Evolutionary conservation across 2,329 filamentous ascomycete genomes (phyloP).

Genomic region (Chaetothyriales sp.): DNA sequence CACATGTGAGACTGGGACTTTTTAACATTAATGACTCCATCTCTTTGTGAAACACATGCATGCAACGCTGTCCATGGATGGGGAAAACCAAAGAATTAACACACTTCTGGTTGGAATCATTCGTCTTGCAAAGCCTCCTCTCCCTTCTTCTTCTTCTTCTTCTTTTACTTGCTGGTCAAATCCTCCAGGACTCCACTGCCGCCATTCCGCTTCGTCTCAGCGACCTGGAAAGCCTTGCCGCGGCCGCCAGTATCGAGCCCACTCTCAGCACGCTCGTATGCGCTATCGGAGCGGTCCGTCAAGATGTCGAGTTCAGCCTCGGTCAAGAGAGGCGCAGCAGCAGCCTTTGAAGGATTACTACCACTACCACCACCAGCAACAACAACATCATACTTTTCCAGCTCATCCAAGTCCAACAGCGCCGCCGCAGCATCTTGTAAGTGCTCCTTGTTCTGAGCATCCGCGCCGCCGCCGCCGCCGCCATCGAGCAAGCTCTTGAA

Average conservation of each 20-base stretch:
- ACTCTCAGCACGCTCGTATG: constrained; percentile 58
- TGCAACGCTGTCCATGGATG: no score
- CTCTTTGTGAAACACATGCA: no score
- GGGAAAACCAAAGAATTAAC: no score
- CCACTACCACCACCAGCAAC: constrained; percentile 18
- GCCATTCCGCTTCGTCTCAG: constrained; percentile 55
- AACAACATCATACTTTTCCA: constrained; percentile 44
- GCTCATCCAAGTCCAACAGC: constrained; percentile 36
- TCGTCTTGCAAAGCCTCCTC: no score
- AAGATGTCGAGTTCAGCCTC: constrained; percentile 63
- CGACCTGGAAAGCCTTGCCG: constrained; percentile 49
- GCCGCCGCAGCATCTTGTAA: constrained; percentile 2
- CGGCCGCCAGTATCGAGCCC: constrained; percentile 55
- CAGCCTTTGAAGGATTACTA: background rate
- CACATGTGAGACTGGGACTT: no score
- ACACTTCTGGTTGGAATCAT: no score
- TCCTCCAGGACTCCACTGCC: constrained; percentile 18
- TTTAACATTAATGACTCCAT: no score
- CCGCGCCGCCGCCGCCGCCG: constrained; percentile 22
- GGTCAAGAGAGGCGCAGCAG: constrained; percentile 43
- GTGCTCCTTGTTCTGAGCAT: constrained; percentile 11
- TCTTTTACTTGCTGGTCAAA: constrained; percentile 8
- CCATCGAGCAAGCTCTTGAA: constrained; percentile 55
- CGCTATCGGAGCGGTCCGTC: constrained; percentile 57
- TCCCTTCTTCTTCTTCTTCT: background rate